phyloP scores from a whole-genome alignment of 2,329 filamentous ascomycete species.

The Fusarium agapanthi region DNA sequence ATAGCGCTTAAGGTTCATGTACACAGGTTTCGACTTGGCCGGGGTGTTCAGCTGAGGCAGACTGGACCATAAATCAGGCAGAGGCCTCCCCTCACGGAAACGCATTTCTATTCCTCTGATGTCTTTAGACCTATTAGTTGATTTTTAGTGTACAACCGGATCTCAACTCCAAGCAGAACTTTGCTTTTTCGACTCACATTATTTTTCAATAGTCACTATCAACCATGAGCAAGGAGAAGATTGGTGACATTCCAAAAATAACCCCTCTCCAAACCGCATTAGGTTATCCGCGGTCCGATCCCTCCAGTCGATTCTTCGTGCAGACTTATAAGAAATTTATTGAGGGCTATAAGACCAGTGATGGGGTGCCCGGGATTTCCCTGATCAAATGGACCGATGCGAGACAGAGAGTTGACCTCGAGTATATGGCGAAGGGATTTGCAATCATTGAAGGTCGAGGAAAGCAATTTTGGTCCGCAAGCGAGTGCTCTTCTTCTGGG shows the following conservation, averaged over 20 bases:
- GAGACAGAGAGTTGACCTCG: not conserved
- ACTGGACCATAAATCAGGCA: not conserved
- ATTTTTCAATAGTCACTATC: not conserved
- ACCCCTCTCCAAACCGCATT: not conserved
- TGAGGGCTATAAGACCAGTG: rapidly evolving
- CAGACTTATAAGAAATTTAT: not conserved
- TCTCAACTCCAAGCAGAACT: too few species aligned
- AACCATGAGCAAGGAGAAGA: not conserved
- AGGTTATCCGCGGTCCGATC: not conserved
- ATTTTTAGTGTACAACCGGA: too few species aligned
- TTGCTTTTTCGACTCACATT: rapidly evolving
- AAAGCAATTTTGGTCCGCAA: not conserved
- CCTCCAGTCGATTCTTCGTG: not conserved
- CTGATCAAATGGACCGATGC: not conserved
- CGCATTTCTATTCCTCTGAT: not conserved
- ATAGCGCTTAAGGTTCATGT: not conserved
- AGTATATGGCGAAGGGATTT: not conserved
- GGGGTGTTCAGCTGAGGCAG: not conserved
- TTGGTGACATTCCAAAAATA: not conserved
- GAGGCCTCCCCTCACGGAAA: not conserved
- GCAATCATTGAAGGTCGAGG: not conserved
- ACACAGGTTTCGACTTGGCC: not conserved
- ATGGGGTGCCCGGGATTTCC: not conserved
- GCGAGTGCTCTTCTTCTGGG: not conserved
- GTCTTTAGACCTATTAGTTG: not conserved